Conservation (phyloP, 2,329 filamentous ascomycete species). For the Keithomyces neogunnii region DNA sequence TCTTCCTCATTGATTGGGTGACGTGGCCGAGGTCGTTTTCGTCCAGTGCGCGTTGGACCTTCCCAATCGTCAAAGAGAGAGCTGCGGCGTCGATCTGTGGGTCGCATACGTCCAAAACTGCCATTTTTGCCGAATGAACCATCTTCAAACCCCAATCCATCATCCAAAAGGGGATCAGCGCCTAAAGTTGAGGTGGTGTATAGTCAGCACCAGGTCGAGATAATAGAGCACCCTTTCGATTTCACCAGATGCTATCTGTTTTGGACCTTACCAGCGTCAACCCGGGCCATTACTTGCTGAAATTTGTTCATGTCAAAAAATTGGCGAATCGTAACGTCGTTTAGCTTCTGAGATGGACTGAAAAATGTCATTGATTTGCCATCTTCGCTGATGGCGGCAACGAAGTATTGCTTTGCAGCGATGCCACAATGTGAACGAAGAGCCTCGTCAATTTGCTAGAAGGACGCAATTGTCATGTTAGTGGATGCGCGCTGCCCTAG, state of each 20-base stretch:
- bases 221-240: background rate
- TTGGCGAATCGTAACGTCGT: slow-evolving; percentile 29
- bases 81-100: slow-evolving; percentile 22
- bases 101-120: slow-evolving; percentile 17
- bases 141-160: slow-evolving; percentile 20
- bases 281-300: slow-evolving; percentile 26
- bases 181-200: slow-evolving; percentile 13
- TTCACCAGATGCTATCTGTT: background rate
- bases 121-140: slow-evolving; percentile 14
- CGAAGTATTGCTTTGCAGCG: slow-evolving; percentile 41
- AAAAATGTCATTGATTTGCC: slow-evolving; percentile 37
- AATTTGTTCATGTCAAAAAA: slow-evolving; percentile 41
- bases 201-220: background rate
- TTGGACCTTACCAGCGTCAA: slow-evolving; percentile 28
- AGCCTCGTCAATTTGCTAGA: slow-evolving; percentile 41
- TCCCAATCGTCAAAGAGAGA: slow-evolving; percentile 25
- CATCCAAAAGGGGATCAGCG: slow-evolving; percentile 24
- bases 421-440: slow-evolving; percentile 45
- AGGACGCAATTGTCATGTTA: slow-evolving; percentile 4
- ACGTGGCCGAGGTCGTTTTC: slow-evolving; percentile 25
- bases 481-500: background rate
- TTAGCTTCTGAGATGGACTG: slow-evolving; percentile 30
- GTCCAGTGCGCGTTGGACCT: slow-evolving; percentile 15
- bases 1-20: slow-evolving; percentile 32
- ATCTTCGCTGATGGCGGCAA: slow-evolving; percentile 41